A percentile compares a stretch with the other conserved stretches of the same genome.
Conservation (phyloP, 176 grass and related monocot species). For the Musa troglodytarum region DNA sequence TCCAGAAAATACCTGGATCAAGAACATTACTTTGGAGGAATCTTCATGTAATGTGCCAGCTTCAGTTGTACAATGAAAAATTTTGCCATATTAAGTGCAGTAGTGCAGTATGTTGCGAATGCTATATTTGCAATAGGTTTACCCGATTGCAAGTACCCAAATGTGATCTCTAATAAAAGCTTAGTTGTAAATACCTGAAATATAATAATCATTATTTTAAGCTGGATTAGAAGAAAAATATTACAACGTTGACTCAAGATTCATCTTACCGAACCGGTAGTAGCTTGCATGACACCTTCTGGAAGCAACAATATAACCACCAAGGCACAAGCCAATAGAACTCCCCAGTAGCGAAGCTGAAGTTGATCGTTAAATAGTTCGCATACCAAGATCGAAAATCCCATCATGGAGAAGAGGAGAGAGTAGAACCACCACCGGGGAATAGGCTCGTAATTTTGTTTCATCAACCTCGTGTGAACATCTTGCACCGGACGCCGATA, state of each 20-base stretch:
- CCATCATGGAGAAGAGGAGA: neutral
- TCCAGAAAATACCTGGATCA: neutral
- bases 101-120: neutral
- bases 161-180: neutral
- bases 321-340: neutral
- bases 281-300: neutral
- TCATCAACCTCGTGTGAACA: neutral
- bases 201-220: neutral
- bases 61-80: neutral
- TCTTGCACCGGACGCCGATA: neutral
- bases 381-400: neutral
- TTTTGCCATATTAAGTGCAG: neutral
- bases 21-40: neutral
- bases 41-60: neutral
- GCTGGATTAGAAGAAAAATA: neutral
- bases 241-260: neutral
- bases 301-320: neutral
- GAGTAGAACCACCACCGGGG: slow-evolving; percentile 6
- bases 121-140: neutral
- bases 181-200: neutral
- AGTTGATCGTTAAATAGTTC: neutral
- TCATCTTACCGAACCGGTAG: neutral
- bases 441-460: slow-evolving; percentile 4
- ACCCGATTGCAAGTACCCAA: neutral
- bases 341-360: neutral